Conservation (phyloP, 1,284 basidiomycete species). For the Malassezia brasiliensis region DNA sequence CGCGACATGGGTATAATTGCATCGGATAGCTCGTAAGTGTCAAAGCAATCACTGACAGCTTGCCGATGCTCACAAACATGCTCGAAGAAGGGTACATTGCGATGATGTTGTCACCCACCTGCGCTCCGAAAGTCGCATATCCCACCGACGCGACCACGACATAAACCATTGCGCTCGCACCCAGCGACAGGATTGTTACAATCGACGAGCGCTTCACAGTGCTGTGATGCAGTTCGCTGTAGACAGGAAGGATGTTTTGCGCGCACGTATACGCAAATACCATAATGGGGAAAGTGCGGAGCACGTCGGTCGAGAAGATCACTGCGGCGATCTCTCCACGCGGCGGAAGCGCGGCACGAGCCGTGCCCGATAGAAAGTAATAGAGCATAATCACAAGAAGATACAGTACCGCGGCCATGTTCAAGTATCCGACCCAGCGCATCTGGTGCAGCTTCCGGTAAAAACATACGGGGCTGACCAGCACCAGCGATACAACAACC, state of each 20-base stretch:
- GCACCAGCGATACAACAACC: slow-evolving; percentile 71
- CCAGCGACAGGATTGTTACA: slow-evolving; percentile 77
- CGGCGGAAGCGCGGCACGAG: slow-evolving; percentile 25
- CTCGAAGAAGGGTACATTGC: slow-evolving; percentile 73
- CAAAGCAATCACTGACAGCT: slow-evolving; percentile 80
- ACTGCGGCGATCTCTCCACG: slow-evolving; percentile 28
- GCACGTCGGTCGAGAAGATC: slow-evolving; percentile 58
- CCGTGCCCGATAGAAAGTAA: slow-evolving; percentile 28
- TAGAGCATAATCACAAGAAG: slow-evolving; percentile 47
- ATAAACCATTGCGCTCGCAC: slow-evolving; percentile 50
- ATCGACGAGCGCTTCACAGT: slow-evolving; percentile 73
- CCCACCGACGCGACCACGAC: slow-evolving; percentile 56
- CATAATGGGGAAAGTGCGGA: slow-evolving; percentile 75
- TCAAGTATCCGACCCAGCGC: slow-evolving; percentile 70
- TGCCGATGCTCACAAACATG: slow-evolving; percentile 80
- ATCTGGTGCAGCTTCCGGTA: slow-evolving; percentile 62
- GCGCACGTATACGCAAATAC: slow-evolving; percentile 62
- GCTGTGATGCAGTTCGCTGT: slow-evolving; percentile 78
- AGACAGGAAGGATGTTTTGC: slow-evolving; percentile 57
- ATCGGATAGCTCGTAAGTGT: slow-evolving; percentile 55
- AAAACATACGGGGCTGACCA: slow-evolving; percentile 81
- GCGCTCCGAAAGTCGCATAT: slow-evolving; percentile 87
- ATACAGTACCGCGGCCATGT: slow-evolving; percentile 64
- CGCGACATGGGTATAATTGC: slow-evolving; percentile 65
- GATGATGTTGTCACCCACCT: slow-evolving; percentile 49